A percentile compares a stretch with the other conserved stretches of the same genome.
Conservation (phyloP, 2,329 filamentous ascomycete species). For the Ceratocystis harringtonii region DNA sequence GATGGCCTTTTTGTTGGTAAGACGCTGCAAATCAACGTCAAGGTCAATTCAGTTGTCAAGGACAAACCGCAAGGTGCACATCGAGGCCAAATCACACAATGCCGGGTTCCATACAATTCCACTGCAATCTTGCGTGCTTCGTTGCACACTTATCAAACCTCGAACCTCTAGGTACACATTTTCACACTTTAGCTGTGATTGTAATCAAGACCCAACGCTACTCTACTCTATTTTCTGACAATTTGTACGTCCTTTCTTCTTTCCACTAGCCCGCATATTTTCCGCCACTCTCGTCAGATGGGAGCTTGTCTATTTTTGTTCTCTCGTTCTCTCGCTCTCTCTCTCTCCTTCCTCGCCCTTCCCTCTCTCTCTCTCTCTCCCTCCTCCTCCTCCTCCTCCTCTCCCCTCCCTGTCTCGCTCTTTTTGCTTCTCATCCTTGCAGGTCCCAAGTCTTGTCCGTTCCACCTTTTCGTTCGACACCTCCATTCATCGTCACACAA, state of each 20-base stretch:
- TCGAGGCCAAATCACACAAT: background rate
- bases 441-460: background rate
- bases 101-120: background rate
- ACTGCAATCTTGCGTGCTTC: background rate
- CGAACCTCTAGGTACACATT: background rate
- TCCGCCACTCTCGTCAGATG: background rate
- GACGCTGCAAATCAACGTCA: too few species aligned
- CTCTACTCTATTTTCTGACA: background rate
- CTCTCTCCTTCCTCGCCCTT: conserved; percentile 16
- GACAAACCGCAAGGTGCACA: background rate
- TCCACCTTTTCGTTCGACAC: background rate
- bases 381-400: background rate
- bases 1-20: too few species aligned
- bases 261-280: background rate
- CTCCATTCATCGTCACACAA: background rate
- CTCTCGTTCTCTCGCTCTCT: conserved; percentile 1
- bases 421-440: background rate
- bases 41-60: too few species aligned
- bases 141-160: background rate
- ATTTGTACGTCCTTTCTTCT: background rate
- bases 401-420: background rate
- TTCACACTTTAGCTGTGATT: background rate
- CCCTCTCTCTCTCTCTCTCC: conserved; percentile 7
- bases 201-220: background rate
- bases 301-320: background rate